phyloP scores from a whole-genome alignment of 805 yeast species.

The Ogataea siamensis region DNA sequence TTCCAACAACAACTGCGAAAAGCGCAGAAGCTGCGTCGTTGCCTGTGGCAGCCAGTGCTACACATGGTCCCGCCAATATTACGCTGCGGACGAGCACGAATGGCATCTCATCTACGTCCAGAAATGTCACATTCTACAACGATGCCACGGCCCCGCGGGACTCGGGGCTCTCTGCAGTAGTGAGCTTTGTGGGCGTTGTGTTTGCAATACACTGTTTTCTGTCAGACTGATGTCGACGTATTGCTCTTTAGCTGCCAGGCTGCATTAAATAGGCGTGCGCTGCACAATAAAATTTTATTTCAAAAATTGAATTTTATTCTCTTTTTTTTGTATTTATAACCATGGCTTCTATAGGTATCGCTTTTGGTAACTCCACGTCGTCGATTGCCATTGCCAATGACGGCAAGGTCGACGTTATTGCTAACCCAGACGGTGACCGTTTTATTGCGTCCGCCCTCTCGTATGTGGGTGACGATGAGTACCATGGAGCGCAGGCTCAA shows the following conservation, averaged over 20 bases:
- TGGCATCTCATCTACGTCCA: not conserved
- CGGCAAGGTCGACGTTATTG: conserved; percentile 94
- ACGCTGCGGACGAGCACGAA: conserved; percentile 4
- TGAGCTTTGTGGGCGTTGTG: conserved; percentile 14
- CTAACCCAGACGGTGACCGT: conserved; percentile 99
- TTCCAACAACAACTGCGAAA: not conserved
- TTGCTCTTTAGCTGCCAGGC: conserved; percentile 1
- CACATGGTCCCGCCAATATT: not conserved
- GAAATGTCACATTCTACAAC: conserved; percentile 13
- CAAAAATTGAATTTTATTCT: conserved; percentile 1
- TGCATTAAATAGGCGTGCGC: conserved; percentile 4
- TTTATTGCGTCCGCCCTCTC: conserved; percentile 90
- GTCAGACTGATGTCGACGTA: conserved; percentile 8
- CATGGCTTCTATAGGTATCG: conserved; percentile 80
- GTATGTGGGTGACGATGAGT: conserved; percentile 92
- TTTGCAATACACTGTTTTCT: conserved; percentile 17
- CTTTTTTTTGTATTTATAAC: conserved; percentile 8
- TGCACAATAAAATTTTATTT: conserved; percentile 11
- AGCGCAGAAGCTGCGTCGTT: too few species aligned
- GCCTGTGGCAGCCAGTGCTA: too few species aligned
- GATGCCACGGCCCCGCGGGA: conserved; percentile 12
- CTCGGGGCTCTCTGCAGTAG: conserved; percentile 9
- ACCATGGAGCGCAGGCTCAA: conserved; percentile 94
- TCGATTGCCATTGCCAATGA: conserved; percentile 90
- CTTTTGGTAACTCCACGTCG: conserved; percentile 95